Conservation (phyloP, 1,139 yeast genomes). For the Lizanozyma gosingica region DNA sequence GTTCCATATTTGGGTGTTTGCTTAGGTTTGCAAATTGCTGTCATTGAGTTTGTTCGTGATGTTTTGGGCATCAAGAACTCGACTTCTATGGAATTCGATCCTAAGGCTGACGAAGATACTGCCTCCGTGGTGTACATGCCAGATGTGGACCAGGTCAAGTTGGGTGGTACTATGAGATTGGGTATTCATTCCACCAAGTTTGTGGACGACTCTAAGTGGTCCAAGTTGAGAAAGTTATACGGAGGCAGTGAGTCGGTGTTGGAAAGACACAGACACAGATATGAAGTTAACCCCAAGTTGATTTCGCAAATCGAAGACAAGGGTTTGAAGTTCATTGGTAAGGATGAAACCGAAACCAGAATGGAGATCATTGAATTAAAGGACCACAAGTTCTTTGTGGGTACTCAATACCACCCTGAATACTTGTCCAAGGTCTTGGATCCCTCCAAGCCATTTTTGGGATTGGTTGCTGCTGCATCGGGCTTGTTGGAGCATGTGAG, state of each 20-base stretch:
- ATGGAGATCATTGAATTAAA: constrained; percentile 87
- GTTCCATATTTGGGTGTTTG: constrained; percentile 96
- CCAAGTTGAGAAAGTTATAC: constrained; percentile 71
- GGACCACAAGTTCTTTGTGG: constrained; percentile 84
- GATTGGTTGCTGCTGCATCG: constrained; percentile 87
- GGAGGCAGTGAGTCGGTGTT: constrained; percentile 61
- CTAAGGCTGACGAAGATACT: constrained; percentile 48
- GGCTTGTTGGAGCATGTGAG: constrained; percentile 65
- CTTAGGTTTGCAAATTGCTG: constrained; percentile 95
- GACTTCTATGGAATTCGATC: constrained; percentile 80
- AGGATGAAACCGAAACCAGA: constrained; percentile 81
- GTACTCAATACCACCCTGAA: constrained; percentile 98
- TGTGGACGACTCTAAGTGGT: constrained; percentile 59
- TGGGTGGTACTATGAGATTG: constrained; percentile 99
- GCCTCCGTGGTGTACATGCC: constrained; percentile 97
- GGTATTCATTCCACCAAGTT: constrained; percentile 89
- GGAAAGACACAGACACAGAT: constrained; percentile 98
- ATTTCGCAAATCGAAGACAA: constrained; percentile 60
- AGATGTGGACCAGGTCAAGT: constrained; percentile 87
- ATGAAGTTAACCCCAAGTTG: constrained; percentile 86
- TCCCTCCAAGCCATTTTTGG: constrained; percentile 94
- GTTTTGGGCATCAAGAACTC: constrained; percentile 63
- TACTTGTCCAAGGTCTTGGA: constrained; percentile 92
- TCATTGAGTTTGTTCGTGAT: constrained; percentile 84
- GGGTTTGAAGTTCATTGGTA: constrained; percentile 87